Base-by-base conservation (phyloP, 148 eudicot species). In the Cornus controversa region DNA sequence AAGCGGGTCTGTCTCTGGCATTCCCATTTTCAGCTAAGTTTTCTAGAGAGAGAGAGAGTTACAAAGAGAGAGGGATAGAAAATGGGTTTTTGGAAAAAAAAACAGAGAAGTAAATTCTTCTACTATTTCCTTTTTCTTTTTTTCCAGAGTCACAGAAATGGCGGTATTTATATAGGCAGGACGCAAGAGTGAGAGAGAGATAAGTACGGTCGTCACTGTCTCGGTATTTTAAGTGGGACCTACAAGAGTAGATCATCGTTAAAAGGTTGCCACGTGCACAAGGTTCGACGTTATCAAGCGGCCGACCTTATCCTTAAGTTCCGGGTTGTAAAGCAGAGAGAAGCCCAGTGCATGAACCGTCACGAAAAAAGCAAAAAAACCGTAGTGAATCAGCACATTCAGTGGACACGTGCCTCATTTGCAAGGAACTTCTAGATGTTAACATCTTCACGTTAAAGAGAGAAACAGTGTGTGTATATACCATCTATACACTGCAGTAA, bases 1-100 rank as follows among this genome's bases (percentile, higher is more conserved):
- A 24, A 84, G 77, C 6, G 90, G 92, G 70, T 90, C 92, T 7
- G 62, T 75, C 29, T 80, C 90, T 36, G 72, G 83, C 2, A 86
- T 60, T 25, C 87, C 91, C 97, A 89, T 92, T 80, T 28, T 10
- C 8, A 1, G 11, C 37, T 5, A 24, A 8, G n/a, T 40, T 65
- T 40, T 64, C 37, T 40, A 63, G 31, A 40, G 36, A 74, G 69
- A 63, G 69, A 74, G 14, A 62, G 15, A 16, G 58, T 65, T 29
- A 25, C 11, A 0, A 28, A 7, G 68, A 25, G 23, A 37, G 24
- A 24, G 0, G n/a, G n/a, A n/a, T n/a, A n/a, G n/a, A n/a, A n/a
- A n/a, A n/a, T n/a, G n/a, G n/a, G n/a, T n/a, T n/a, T n/a, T n/a
- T n/a, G n/a, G n/a, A n/a, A n/a, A n/a, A n/a, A n/a, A n/a, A n/a